phyloP scores from a whole-genome alignment of 2,329 filamentous ascomycete genomes.

The Diaporthe batatas region DNA sequence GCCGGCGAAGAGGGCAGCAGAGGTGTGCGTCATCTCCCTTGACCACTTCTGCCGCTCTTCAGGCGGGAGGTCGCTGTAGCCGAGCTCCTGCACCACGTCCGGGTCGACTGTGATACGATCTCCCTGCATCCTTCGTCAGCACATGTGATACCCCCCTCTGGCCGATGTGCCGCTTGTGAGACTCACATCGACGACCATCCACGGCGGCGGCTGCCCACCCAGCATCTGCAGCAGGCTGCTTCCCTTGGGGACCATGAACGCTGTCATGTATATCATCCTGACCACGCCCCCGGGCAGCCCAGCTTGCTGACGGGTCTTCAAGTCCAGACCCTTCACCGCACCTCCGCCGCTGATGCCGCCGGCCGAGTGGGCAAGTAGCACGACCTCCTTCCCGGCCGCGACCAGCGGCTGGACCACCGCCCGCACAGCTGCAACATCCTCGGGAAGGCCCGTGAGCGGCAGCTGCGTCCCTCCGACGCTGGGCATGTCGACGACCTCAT shows the following conservation, averaged over 20 bases:
- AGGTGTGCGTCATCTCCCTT: conserved; percentile 41
- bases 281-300: conserved; percentile 56
- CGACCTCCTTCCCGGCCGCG: conserved; percentile 54
- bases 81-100: conserved; percentile 35
- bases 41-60: conserved; percentile 38
- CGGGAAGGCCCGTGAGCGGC: conserved; percentile 34
- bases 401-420: conserved; percentile 45
- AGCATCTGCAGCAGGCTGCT: conserved; percentile 40
- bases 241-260: conserved; percentile 50
- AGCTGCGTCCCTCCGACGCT: conserved; percentile 27
- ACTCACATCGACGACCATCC: conserved; percentile 42
- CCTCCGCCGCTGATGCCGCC: conserved; percentile 56
- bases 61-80: conserved; percentile 38
- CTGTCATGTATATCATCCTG: conserved; percentile 52
- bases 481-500: conserved; percentile 27
- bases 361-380: conserved; percentile 60
- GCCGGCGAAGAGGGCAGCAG: conserved; percentile 39
- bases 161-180: too few species aligned
- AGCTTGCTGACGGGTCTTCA: conserved; percentile 49
- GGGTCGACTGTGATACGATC: conserved; percentile 40
- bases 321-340: conserved; percentile 53
- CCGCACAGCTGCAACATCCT: conserved; percentile 36
- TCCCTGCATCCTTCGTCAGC: conserved; percentile 26
- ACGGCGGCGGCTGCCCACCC: conserved; percentile 40
- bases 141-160: background rate